These are phyloP conservation scores for Cryptococcus sp. DNA, from an alignment of 1,284 basidiomycete species.

Conservation along the genomic window DNA sequence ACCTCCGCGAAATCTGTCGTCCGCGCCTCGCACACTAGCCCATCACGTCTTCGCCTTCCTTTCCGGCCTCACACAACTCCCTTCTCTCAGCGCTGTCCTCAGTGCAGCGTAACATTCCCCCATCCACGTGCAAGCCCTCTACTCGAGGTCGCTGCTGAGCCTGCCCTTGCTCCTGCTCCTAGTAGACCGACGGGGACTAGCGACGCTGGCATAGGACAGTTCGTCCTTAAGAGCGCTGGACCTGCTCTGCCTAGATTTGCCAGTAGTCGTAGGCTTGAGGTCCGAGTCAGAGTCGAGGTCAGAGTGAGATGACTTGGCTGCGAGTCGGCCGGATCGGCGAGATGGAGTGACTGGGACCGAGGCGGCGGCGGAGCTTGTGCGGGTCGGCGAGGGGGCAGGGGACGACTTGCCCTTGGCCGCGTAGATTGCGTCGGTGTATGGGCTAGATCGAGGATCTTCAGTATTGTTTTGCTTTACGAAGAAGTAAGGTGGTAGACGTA, in stretches of 20 bases:
- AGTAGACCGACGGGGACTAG: slow-evolving; percentile 42
- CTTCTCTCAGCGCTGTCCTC: no score
- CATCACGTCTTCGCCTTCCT: no score
- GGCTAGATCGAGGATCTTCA: slow-evolving; percentile 30
- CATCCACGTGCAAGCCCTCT: slow-evolving; percentile 2
- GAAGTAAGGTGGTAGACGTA: slow-evolving; percentile 51
- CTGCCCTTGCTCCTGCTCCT: slow-evolving; percentile 48
- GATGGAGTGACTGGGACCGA: slow-evolving; percentile 18
- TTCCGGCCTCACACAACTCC: not conserved
- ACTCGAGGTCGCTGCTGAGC: slow-evolving; percentile 36
- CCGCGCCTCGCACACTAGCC: no score
- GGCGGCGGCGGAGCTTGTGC: slow-evolving; percentile 16
- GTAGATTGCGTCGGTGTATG: slow-evolving; percentile 55
- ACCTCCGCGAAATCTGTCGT: no score
- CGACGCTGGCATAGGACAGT: slow-evolving; percentile 11
- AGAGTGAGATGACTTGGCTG: slow-evolving; percentile 19
- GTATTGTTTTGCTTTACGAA: not conserved
- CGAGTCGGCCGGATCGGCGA: slow-evolving; percentile 30
- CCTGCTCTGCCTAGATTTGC: slow-evolving; percentile 6
- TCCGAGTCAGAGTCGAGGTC: slow-evolving; percentile 15
- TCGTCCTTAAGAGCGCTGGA: slow-evolving; percentile 12
- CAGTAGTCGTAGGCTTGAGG: slow-evolving; percentile 17
- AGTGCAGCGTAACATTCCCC: not conserved
- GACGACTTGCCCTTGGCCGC: slow-evolving; percentile 28
- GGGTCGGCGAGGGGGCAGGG: slow-evolving; percentile 11